Evolutionary conservation across 148 eudicot species (phyloP).

Genomic region (Diospyros lotus): DNA sequence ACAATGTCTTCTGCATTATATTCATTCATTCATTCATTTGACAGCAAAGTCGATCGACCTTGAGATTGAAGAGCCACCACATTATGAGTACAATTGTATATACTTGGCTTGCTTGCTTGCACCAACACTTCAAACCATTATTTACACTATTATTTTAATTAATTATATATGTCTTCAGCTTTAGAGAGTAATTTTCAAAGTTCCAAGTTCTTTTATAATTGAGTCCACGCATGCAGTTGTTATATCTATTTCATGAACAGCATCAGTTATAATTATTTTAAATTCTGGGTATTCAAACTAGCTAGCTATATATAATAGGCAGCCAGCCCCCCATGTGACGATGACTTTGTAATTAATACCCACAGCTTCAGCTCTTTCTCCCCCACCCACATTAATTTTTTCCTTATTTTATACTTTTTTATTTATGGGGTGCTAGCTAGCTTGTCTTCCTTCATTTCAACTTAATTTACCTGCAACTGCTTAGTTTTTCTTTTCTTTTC

Average conservation of each 20-base stretch:
- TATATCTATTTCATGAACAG: neutral
- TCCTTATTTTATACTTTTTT: too few species aligned
- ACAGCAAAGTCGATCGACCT: slow-evolving; percentile 15
- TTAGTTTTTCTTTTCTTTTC: too few species aligned
- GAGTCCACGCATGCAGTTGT: neutral
- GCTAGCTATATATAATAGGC: neutral
- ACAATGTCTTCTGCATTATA: slow-evolving; percentile 6
- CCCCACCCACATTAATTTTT: neutral
- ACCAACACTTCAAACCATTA: slow-evolving; percentile 7
- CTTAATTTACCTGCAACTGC: too few species aligned
- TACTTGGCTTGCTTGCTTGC: slow-evolving; percentile 1
- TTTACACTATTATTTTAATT: neutral
- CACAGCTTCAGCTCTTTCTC: too few species aligned
- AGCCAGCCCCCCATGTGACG: too few species aligned
- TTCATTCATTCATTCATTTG: neutral
- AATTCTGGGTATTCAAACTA: neutral
- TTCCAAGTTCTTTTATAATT: neutral
- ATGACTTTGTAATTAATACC: too few species aligned
- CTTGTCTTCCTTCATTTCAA: too few species aligned
- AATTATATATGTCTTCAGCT: neutral
- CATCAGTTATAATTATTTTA: neutral
- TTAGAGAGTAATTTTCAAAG: neutral
- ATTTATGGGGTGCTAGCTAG: too few species aligned
- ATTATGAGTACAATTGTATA: neutral
- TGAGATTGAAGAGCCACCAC: slow-evolving; percentile 17